These are phyloP conservation scores for Pseudocercospora fuligena DNA, from an alignment of 2,329 filamentous ascomycete genomes.

Conservation along the genomic window DNA sequence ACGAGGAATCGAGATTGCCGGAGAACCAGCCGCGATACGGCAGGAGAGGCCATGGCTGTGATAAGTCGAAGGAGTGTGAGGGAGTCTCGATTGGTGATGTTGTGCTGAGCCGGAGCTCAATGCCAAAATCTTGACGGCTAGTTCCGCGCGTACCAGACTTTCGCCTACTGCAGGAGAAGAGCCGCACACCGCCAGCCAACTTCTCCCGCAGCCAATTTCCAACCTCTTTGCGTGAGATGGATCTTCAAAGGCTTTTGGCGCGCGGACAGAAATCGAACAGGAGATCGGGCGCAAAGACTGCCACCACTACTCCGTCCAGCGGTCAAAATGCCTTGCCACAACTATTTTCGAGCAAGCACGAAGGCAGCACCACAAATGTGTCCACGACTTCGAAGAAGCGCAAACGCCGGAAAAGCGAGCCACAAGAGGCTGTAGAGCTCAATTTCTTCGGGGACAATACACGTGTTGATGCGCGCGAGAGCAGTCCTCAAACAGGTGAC, in stretches of 20 bases:
- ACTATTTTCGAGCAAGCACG: constrained; percentile 56
- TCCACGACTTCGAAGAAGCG: constrained; percentile 44
- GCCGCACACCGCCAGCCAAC: constrained; percentile 4
- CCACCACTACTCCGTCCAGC: constrained; percentile 63
- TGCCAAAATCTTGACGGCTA: background rate
- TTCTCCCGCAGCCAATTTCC: background rate
- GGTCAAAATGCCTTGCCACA: constrained; percentile 70
- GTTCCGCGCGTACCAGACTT: background rate
- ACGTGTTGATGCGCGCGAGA: background rate
- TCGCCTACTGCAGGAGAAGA: background rate
- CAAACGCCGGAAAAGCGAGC: constrained; percentile 44
- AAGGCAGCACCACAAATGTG: constrained; percentile 16
- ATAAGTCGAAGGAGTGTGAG: constrained; percentile 15
- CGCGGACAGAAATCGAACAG: constrained; percentile 66
- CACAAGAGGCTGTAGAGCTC: constrained; percentile 42
- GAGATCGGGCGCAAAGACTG: constrained; percentile 42
- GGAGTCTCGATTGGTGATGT: constrained; percentile 18
- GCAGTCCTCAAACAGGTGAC: background rate
- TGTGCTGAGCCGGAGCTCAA: constrained; percentile 14
- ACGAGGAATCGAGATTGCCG: constrained; percentile 49
- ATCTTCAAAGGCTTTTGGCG: constrained; percentile 74
- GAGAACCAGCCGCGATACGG: constrained; percentile 53
- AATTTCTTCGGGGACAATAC: constrained; percentile 48
- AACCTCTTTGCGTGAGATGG: constrained; percentile 54
- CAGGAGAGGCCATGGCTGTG: constrained; percentile 52